These are phyloP conservation scores for Phoenix roebelenii DNA, from an alignment of 176 grass and related monocot genomes.

Conservation along the genomic window DNA sequence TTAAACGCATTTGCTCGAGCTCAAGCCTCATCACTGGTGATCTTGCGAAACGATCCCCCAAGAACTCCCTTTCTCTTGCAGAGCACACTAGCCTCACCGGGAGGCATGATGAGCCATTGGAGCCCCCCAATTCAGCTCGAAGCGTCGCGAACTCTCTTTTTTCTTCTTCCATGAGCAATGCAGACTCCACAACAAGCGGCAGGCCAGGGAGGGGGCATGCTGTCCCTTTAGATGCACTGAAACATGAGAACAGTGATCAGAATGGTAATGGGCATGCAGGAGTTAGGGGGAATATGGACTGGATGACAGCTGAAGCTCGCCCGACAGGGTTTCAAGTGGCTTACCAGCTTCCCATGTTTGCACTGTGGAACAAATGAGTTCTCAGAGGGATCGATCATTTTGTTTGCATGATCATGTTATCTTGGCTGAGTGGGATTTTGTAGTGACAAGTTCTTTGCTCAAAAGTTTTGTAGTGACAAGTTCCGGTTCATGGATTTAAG, in stretches of 20 bases:
- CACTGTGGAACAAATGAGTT: conserved; percentile 42
- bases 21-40: conserved; percentile 57
- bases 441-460: no score
- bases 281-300: conserved; percentile 6
- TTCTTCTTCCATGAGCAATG: not conserved
- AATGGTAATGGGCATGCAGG: conserved; percentile 10
- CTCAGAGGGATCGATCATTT: no score
- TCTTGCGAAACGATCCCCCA: conserved; percentile 43
- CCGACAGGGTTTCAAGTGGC: conserved; percentile 4
- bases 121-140: not conserved
- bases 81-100: not conserved
- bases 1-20: conserved; percentile 78
- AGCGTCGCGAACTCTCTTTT: not conserved
- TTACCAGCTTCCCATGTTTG: conserved; percentile 43
- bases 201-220: conserved; percentile 8
- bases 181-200: conserved; percentile 2
- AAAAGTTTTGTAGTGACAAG: no score
- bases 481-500: no score
- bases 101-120: no score
- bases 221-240: conserved; percentile 33
- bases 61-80: conserved; percentile 1
- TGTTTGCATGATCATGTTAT: no score
- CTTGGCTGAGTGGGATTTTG: no score
- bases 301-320: conserved; percentile 19
- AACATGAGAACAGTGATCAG: conserved; percentile 38